These are phyloP conservation scores for Periconia sp. DNA, from an alignment of 2,329 filamentous ascomycete species.

Conservation along the genomic window DNA sequence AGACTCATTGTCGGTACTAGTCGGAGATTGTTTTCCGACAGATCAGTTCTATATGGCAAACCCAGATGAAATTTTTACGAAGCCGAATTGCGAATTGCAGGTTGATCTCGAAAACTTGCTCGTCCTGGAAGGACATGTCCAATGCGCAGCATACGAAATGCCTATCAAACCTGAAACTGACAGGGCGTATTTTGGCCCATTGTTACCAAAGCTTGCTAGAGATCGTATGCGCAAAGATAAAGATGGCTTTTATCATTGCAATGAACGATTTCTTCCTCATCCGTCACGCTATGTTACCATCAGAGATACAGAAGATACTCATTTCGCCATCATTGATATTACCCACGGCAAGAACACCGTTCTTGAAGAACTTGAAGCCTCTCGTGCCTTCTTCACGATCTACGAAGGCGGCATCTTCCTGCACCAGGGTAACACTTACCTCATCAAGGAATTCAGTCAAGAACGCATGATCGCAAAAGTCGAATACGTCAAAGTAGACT, in stretches of 20 bases:
- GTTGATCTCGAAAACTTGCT: conserved; percentile 93
- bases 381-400: conserved; percentile 91
- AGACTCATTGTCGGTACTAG: conserved; percentile 86
- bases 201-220: conserved; percentile 72
- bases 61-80: conserved; percentile 89
- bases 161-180: conserved; percentile 83
- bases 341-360: conserved; percentile 83
- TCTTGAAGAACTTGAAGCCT: conserved; percentile 94
- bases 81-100: conserved; percentile 86
- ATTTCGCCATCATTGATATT: conserved; percentile 91
- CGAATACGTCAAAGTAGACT: conserved; percentile 87
- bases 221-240: conserved; percentile 77
- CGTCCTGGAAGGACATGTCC: conserved; percentile 89
- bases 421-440: conserved; percentile 91
- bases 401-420: conserved; percentile 98
- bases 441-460: conserved; percentile 86
- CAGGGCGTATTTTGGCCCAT: conserved; percentile 76
- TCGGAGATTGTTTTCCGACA: conserved; percentile 87
- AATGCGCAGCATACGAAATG: conserved; percentile 95
- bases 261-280: conserved; percentile 83
- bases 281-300: conserved; percentile 87
- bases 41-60: conserved; percentile 99
- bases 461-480: conserved; percentile 85
- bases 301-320: conserved; percentile 86
- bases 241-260: conserved; percentile 86